A percentile compares a stretch with the other conserved stretches of the same genome.
Conservation (phyloP, 768 basidiomycete species). For the Myochromella boudieri region DNA sequence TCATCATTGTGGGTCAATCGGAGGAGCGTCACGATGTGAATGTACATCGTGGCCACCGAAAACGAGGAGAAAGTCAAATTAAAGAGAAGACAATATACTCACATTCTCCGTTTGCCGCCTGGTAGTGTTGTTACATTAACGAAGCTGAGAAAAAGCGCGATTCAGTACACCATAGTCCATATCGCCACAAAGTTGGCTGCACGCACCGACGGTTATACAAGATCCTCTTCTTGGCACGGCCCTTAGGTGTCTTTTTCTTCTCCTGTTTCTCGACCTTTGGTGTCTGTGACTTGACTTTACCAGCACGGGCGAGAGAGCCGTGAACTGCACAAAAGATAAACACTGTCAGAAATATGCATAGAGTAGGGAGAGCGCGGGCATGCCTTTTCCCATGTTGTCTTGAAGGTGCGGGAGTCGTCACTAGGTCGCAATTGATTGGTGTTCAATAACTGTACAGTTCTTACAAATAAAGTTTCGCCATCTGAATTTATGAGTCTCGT, state of each 20-base stretch:
- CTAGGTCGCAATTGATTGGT: slow-evolving; percentile 9
- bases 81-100: slow-evolving; percentile 40
- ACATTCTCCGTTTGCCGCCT: slow-evolving; percentile 96
- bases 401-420: slow-evolving; percentile 47
- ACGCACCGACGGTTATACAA: slow-evolving; percentile 86
- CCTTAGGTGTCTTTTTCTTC: slow-evolving; percentile 98
- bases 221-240: slow-evolving; percentile 88
- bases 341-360: not conserved
- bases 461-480: slow-evolving; percentile 9
- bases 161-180: not conserved
- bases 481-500: not conserved
- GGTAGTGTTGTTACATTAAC: slow-evolving; percentile 91
- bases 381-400: slow-evolving; percentile 79
- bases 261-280: slow-evolving; percentile 99
- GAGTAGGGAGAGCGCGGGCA: not conserved
- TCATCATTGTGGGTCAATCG: slow-evolving; percentile 45
- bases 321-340: slow-evolving; percentile 65
- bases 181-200: not conserved
- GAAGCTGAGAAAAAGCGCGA: slow-evolving; percentile 52
- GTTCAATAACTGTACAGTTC: slow-evolving; percentile 14
- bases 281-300: slow-evolving; percentile 98
- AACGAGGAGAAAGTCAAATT: slow-evolving; percentile 5
- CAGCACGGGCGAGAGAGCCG: slow-evolving; percentile 99
- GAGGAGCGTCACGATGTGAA: not conserved
- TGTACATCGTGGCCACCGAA: not conserved